phyloP scores from a whole-genome alignment of 176 grass and related monocot genomes.

The Pontederia crassipes region DNA sequence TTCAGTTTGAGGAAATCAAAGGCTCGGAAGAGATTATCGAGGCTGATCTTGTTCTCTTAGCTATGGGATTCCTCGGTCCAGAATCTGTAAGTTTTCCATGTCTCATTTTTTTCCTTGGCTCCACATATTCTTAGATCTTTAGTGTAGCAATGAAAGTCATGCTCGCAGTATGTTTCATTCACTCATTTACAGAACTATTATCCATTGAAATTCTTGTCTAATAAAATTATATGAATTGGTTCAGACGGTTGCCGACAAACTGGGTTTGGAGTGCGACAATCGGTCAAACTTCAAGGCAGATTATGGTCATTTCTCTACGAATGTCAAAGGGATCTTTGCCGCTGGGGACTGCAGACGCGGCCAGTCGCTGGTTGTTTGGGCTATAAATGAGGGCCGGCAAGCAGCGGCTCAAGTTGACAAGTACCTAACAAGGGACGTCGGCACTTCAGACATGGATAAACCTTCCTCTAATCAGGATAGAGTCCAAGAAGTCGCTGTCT shows the following conservation, averaged over 20 bases:
- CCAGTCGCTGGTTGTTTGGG: conserved; percentile 96
- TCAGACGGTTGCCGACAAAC: conserved; percentile 60
- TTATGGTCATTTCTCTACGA: conserved; percentile 64
- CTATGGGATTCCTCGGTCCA: conserved; percentile 96
- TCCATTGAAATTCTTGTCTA: conserved; percentile 5
- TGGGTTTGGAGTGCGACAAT: conserved; percentile 68
- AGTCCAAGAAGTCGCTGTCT: too few relatives aligned
- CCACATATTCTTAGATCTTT: neutral
- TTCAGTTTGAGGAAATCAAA: conserved; percentile 53
- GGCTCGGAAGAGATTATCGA: conserved; percentile 68
- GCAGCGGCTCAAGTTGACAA: conserved; percentile 61
- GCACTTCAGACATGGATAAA: too few relatives aligned
- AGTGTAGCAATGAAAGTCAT: too few relatives aligned
- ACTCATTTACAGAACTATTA: neutral
- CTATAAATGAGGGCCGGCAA: conserved; percentile 88
- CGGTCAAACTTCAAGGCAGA: conserved; percentile 89
- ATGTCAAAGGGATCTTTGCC: conserved; percentile 77
- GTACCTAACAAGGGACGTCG: conserved; percentile 42
- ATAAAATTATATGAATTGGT: conserved; percentile 2
- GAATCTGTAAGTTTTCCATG: conserved; percentile 45
- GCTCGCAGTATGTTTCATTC: neutral
- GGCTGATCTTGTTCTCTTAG: conserved; percentile 85
- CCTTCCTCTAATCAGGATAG: too few relatives aligned
- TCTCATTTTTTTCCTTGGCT: neutral
- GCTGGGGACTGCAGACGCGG: conserved; percentile 93